Conservation (phyloP, 2,329 filamentous ascomycete species). For the Pestalotiopsis sp. region DNA sequence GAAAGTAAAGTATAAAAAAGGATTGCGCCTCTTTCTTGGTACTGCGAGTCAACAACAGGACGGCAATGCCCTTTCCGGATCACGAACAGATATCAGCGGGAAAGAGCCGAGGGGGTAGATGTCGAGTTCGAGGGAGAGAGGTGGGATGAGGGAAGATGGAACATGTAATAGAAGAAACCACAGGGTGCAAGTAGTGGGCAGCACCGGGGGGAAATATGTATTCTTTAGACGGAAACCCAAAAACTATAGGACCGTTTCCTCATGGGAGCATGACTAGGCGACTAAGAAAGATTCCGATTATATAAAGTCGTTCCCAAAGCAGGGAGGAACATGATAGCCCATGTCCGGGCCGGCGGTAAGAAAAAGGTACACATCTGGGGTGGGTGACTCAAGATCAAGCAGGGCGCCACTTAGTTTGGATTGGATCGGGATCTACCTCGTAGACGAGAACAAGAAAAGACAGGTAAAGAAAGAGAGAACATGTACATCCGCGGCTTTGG, state of each 20-base stretch:
- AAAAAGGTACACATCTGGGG: not conserved
- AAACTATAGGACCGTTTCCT: not conserved
- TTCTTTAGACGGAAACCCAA: not conserved
- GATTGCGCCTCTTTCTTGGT: not conserved
- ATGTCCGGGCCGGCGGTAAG: not conserved
- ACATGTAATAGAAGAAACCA: not conserved
- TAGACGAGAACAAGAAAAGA: not conserved
- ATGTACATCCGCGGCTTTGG: slow-evolving; percentile 5
- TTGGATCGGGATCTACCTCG: not conserved
- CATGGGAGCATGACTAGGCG: not conserved
- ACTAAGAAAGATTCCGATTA: not conserved
- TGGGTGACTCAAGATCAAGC: not conserved
- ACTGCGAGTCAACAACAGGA: not conserved
- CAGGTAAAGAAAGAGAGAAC: not conserved
- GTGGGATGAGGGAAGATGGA: not conserved
- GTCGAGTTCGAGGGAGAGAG: not conserved
- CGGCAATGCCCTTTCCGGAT: not conserved
- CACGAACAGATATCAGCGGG: not conserved
- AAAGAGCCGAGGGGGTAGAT: not conserved
- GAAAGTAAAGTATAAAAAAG: not conserved
- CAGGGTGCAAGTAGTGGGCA: not conserved
- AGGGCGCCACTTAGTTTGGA: not conserved
- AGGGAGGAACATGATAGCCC: not conserved
- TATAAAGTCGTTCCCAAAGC: not conserved
- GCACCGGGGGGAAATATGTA: not conserved